These are phyloP conservation scores for Diversispora epigaea DNA, from an alignment of 192 early-diverging fungal genomes.

Conservation along the genomic window DNA sequence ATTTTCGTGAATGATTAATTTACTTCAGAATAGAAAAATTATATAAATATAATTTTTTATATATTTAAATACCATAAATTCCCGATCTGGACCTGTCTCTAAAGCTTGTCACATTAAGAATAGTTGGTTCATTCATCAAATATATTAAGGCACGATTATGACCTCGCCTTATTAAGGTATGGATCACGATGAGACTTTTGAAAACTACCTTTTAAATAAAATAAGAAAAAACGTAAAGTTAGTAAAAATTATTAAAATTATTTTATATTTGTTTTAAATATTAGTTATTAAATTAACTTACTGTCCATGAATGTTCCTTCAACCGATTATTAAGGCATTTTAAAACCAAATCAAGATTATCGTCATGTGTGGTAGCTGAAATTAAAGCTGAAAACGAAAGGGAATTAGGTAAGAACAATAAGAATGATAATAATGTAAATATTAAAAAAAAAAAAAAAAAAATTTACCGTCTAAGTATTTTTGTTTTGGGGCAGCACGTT, in stretches of 20 bases:
- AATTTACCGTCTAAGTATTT: conserved; percentile 80
- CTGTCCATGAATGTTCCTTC: conserved; percentile 63
- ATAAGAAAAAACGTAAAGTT: neutral
- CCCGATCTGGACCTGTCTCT: conserved; percentile 36
- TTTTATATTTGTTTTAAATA: neutral
- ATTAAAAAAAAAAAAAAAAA: neutral
- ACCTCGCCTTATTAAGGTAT: conserved; percentile 72
- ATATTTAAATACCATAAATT: neutral
- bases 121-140: conserved; percentile 48
- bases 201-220: conserved; percentile 40
- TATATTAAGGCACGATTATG: conserved; percentile 57
- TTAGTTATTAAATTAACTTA: conserved; percentile 34
- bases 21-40: conserved; percentile 28
- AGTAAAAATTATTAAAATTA: neutral
- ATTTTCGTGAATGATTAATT: conserved; percentile 12
- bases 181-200: conserved; percentile 72
- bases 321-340: conserved; percentile 45
- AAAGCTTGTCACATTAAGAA: conserved; percentile 51
- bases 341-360: conserved; percentile 52
- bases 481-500: conserved; percentile 92
- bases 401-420: neutral
- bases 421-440: neutral
- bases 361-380: neutral
- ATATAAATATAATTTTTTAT: too few species aligned
- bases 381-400: neutral